Conservation (phyloP, 2,329 filamentous ascomycete species). For the Whalleya microplaca region DNA sequence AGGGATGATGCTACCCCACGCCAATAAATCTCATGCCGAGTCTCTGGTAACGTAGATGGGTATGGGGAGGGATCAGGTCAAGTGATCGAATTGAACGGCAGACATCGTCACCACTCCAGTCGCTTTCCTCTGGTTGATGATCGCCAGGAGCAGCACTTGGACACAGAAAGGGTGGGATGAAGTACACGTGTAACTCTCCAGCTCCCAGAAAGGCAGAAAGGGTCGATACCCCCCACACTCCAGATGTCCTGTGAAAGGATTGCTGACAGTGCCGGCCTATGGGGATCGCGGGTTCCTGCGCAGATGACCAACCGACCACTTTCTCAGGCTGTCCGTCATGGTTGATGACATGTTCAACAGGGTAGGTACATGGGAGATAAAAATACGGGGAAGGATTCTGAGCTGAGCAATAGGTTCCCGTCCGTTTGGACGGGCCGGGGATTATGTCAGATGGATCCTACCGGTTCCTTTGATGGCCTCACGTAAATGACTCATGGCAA, state of each 20-base stretch:
- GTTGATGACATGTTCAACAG: conserved; percentile 34
- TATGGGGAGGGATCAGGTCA: conserved; percentile 16
- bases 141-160: conserved; percentile 7
- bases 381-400: conserved; percentile 10
- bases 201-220: conserved; percentile 15
- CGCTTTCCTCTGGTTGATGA: conserved; percentile 6
- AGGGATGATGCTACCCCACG: conserved; percentile 20
- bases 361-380: conserved; percentile 17
- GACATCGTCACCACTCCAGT: conserved; percentile 20
- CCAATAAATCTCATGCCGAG: conserved; percentile 10
- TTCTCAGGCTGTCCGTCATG: conserved; percentile 23
- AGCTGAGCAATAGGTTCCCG: conserved; percentile 23
- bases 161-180: conserved; percentile 7
- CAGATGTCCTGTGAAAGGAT: conserved; percentile 8
- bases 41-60: conserved; percentile 13
- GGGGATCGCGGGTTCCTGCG: conserved; percentile 41
- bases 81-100: conserved; percentile 7
- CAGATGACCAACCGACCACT: conserved; percentile 38
- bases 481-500: conserved; percentile 1
- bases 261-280: conserved; percentile 35
- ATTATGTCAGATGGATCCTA: conserved; percentile 24
- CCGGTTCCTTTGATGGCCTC: conserved; percentile 4
- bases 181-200: conserved; percentile 20
- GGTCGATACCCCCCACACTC: conserved; percentile 21
- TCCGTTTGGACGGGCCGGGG: conserved; percentile 26